Base-by-base conservation (phyloP, 768 basidiomycete species). In the Ramaria rubella region DNA sequence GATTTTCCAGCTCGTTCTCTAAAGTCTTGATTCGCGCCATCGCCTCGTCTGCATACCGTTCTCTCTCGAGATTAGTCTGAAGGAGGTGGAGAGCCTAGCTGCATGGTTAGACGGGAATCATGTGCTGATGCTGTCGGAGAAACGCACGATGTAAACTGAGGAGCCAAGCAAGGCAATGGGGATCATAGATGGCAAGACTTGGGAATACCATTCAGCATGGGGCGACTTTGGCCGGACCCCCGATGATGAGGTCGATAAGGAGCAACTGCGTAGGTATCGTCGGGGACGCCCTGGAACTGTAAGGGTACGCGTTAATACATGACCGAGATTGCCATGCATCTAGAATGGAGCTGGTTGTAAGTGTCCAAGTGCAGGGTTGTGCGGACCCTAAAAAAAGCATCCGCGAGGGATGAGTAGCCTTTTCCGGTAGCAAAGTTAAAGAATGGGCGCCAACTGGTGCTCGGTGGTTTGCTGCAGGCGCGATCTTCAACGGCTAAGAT, bases 101-200 rank as follows among this genome's bases (percentile, higher is more conserved):
- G 36, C 14, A 43, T 15, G 14, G 31, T 26, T 58, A 45, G 45
- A 29, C 42, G 59, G 52, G 51, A 23, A 58, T 36, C 24, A 49
- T 49, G 50, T 57, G 44, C 21, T 7, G 26, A 43, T 23, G 5
- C 12, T 26, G 34, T 48, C 19, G 44, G 31, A 29, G 29, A 49
- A 6, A 63, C 78, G 57, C 65, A 87, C 89, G 62, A 89, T 73
- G 70, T 89, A 91, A 55, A 91, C 78, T 8, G 83, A 86, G 51
- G 87, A 89, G 17, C 88, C 90, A 12, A 92, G 75, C 51, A 92
- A 72, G 51, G 83, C 82, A 52, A 92, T 73, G 8, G 89, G 90
- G 49, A 90, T 70, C 87, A 90, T 90, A 30, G 80, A 81, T 26
- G 90, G 90, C 36, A 86, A 69, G 49, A 84, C 76, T 52, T 81